Evolutionary conservation across 2,329 filamentous ascomycete genomes (phyloP).

Genomic region (Botrytis pseudocinerea): DNA sequence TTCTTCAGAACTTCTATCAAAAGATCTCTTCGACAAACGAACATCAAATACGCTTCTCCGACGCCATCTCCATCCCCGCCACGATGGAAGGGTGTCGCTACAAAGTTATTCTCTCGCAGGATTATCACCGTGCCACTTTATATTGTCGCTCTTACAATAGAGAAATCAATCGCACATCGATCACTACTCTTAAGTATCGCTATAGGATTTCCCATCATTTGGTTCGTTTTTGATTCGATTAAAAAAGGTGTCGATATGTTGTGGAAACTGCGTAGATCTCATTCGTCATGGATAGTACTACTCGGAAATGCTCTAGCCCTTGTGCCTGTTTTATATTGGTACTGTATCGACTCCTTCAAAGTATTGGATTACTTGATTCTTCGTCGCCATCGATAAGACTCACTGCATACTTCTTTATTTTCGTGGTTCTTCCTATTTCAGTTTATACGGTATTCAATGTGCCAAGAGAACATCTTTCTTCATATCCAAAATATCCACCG

Average conservation of each 20-base stretch:
- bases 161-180: not conserved
- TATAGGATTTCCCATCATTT: accelerated
- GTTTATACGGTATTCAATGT: not conserved
- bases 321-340: not conserved
- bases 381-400: not conserved
- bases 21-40: not conserved
- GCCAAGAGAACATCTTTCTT: no score
- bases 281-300: accelerated
- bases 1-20: not conserved
- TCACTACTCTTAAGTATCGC: not conserved
- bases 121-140: not conserved
- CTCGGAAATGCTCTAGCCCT: not conserved
- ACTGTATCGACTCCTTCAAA: not conserved
- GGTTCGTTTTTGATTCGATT: not conserved
- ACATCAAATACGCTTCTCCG: not conserved
- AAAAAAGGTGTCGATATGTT: accelerated
- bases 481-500: not conserved
- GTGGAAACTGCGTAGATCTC: not conserved
- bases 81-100: not conserved
- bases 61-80: not conserved
- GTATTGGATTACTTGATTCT: not conserved
- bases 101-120: not conserved
- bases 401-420: not conserved
- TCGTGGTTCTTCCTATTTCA: not conserved
- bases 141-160: not conserved